A percentile compares a stretch with the other conserved stretches of the same genome.
Evolutionary conservation across 352 stramenopile genomes (phyloP).

Genomic region (Phytophthora lateralis): DNA sequence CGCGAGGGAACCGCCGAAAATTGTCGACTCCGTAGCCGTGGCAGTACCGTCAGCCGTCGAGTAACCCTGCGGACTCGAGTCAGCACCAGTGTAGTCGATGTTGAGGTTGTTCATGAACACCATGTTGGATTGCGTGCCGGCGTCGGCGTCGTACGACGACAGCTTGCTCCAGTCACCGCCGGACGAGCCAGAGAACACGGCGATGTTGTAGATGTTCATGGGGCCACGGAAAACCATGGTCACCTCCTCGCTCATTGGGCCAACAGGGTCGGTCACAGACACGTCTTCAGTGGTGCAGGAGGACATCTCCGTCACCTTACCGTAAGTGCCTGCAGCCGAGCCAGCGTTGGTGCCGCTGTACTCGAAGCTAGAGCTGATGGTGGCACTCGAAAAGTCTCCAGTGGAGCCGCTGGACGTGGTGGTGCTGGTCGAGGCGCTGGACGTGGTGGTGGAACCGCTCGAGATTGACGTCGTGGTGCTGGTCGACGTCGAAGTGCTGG

Average conservation of each 20-base stretch:
- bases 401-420: constrained; percentile 19
- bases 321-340: constrained; percentile 47
- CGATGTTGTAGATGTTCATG: constrained; percentile 69
- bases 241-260: constrained; percentile 59
- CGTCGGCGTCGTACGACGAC: constrained; percentile 46
- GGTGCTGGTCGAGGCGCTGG: constrained; percentile 13
- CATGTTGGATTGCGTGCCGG: constrained; percentile 47
- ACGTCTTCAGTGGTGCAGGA: constrained; percentile 42
- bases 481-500: constrained; percentile 3
- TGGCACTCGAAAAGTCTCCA: constrained; percentile 41
- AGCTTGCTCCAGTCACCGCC: constrained; percentile 47
- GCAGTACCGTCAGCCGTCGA: constrained; percentile 37
- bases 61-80: constrained; percentile 57
- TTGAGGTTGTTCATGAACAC: constrained; percentile 73
- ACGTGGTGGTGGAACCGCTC: constrained; percentile 4
- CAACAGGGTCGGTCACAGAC: constrained; percentile 43
- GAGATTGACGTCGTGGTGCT: constrained; percentile 5
- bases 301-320: constrained; percentile 44
- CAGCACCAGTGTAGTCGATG: constrained; percentile 52
- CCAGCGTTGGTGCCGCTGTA: constrained; percentile 48
- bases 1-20: constrained; percentile 50
- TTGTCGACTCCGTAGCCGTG: constrained; percentile 37
- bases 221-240: constrained; percentile 62
- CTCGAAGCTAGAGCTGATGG: constrained; percentile 56
- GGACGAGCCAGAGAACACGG: constrained; percentile 42